Base-by-base conservation (phyloP, 257 asterid genomes). In the Hygrophila difformis region DNA sequence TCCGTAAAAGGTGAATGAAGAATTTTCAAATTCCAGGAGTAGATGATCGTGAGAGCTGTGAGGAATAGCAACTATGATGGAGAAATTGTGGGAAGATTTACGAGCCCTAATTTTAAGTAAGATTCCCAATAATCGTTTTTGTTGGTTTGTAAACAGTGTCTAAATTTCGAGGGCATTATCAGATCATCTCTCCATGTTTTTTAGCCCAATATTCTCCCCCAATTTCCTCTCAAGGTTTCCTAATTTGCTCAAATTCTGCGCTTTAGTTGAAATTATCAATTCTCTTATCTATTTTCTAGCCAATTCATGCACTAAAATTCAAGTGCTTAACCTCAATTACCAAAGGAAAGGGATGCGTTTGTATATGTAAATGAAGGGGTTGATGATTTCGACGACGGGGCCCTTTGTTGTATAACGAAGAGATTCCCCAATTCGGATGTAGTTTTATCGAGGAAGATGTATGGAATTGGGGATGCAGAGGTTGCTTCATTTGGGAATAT, bases 211-310 rank as follows among this genome's bases (percentile, higher is more conserved):
- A 31, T 55, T 17, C 47, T 59, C 42, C 57, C 28, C 13, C 49
- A 15, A 15, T 53, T 68, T 57, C 33, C 63, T 22, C 64, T 60
- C 19, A 49, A n/a, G 71, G 40, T 68, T 53, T 46, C 67, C 75
- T 1, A 68, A 68, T 45, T 51, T 68, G 23, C 21, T 24, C 26
- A 18, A 23, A 19, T 54, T 63, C 19, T 57, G 39, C 12, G 26
- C 61, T 3, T 54, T 67, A 11, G 35, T 15, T 8, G 9, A 26
- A 45, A 54, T 68, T 10, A 16, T 58, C 8, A 59, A 49, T 54
- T 14, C 57, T 29, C 36, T 47, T 10, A 34, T 69, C 51, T 31
- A 24, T 39, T 53, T 63, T 22, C 28, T 63, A 23, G 61, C 55
- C 43, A 29, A 8, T n/a, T 47, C 65, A 11, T 66, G 67, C 40